Conservation (phyloP, 768 basidiomycete species). For the Cytidiella melzeri region DNA sequence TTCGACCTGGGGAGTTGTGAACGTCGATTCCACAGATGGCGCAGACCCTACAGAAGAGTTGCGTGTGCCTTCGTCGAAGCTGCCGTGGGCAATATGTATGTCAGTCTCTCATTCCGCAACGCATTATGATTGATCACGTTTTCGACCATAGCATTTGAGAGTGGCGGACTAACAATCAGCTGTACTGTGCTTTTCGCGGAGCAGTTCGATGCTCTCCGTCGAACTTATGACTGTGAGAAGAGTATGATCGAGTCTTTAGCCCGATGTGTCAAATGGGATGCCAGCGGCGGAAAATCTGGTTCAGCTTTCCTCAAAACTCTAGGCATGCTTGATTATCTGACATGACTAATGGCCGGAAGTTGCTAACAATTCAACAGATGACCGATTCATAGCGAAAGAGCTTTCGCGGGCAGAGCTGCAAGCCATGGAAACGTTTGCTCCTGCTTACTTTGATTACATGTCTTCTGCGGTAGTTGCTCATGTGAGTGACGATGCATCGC, state of each 20-base stretch:
- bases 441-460: conserved; percentile 98
- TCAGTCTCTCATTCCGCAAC: conserved; percentile 3
- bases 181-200: conserved; percentile 95
- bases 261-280: conserved; percentile 93
- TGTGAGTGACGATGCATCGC: conserved; percentile 37
- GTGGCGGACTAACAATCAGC: conserved; percentile 83
- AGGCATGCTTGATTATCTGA: conserved; percentile 41
- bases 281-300: conserved; percentile 92
- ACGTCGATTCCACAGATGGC: conserved; percentile 62
- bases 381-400: conserved; percentile 98
- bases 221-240: conserved; percentile 90
- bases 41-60: conserved; percentile 74
- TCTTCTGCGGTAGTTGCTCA: conserved; percentile 84
- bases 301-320: conserved; percentile 94
- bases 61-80: conserved; percentile 67
- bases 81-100: conserved; percentile 79
- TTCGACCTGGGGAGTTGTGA: conserved; percentile 91
- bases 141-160: conserved; percentile 68
- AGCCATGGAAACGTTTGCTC: conserved; percentile 94
- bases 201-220: conserved; percentile 90
- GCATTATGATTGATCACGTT: conserved; percentile 2
- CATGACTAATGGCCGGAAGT: not conserved
- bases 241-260: conserved; percentile 92
- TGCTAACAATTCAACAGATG: conserved; percentile 47
- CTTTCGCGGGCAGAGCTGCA: conserved; percentile 87